Evolutionary conservation across 441 rosid species (phyloP), one percentile per base, ranked within the genome.

Genomic region (Populus hybrid): DNA sequence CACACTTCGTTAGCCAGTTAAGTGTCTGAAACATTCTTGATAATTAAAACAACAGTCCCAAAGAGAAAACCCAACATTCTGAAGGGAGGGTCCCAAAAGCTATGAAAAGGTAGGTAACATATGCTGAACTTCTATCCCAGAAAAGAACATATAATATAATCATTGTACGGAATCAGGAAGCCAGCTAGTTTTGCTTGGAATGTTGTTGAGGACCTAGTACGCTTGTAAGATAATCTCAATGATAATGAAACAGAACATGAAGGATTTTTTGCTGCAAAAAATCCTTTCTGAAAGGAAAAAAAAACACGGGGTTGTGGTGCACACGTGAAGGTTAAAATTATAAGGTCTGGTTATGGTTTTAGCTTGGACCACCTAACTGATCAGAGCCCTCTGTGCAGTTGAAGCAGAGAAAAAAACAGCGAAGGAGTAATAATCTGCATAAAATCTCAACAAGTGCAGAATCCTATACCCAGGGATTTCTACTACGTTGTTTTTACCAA

Each of bases 121-220:
- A 73, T 80, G 81, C 80, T 78, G 88, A 86, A 83, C 83, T 53
- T 77, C 69, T 23, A 9, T 50, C 72, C 59, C 6, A 59, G 68
- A 65, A 74, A 26, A 3, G 12, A 66, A 24, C 69, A 23, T 24
- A 38, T 38, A 38, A 61, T 28, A 81, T 75, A 50, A 76, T 79
- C 71, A 71, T 74, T 78, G 89, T 89, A 87, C 85, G 83, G 84
- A 74, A 20, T 74, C 33, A 56, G 79, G 38, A 66, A 61, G 87
- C 83, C 87, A 82, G 89, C 87, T 83, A 9, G 77, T 59, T 78
- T 82, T 74, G 76, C 73, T 86, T 83, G 84, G 84, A 85, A 86
- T 73, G 82, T 79, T 76, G 82, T 73, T 81, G 76, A 84, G 77
- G 83, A 77, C 81, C 67, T 33, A 64, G 82, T 68, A 77, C 75